phyloP scores from a whole-genome alignment of 441 rosid species.

The Hura crepitans region DNA sequence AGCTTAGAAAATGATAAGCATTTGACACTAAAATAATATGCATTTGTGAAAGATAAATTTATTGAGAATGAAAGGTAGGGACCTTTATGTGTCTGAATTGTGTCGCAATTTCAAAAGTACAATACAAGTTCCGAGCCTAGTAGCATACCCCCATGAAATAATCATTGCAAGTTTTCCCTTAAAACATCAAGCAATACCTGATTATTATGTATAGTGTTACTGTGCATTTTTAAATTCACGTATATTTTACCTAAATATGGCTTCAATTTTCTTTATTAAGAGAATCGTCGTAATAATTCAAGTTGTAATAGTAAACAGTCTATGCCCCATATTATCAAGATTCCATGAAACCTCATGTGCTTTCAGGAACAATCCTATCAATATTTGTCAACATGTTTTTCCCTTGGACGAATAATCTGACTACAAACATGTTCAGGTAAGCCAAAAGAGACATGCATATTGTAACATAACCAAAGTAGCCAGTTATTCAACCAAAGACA shows the following conservation, averaged over 20 bases:
- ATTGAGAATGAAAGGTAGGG: neutral
- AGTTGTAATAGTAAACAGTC: neutral
- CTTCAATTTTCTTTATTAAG: neutral
- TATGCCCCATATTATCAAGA: neutral
- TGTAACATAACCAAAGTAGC: neutral
- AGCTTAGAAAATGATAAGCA: conserved; percentile 5
- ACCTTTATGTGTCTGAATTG: neutral
- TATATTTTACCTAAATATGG: neutral
- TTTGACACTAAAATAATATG: neutral
- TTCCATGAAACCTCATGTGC: neutral
- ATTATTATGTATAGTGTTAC: neutral
- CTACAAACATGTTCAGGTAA: neutral
- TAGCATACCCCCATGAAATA: neutral
- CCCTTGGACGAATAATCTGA: neutral
- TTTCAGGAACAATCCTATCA: neutral
- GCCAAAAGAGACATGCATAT: neutral
- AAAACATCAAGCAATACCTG: neutral
- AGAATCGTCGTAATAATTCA: no score
- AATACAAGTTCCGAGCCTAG: neutral
- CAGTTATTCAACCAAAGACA: neutral
- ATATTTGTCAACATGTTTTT: neutral
- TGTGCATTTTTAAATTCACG: neutral
- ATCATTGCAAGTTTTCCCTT: neutral
- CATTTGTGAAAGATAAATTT: neutral
- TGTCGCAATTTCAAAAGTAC: neutral